Percentiles rank a stretch among this genome's conserved stretches.
Evolutionary conservation across 1,284 basidiomycete species (phyloP).

Genomic region (Ceratobasidium sp.): DNA sequence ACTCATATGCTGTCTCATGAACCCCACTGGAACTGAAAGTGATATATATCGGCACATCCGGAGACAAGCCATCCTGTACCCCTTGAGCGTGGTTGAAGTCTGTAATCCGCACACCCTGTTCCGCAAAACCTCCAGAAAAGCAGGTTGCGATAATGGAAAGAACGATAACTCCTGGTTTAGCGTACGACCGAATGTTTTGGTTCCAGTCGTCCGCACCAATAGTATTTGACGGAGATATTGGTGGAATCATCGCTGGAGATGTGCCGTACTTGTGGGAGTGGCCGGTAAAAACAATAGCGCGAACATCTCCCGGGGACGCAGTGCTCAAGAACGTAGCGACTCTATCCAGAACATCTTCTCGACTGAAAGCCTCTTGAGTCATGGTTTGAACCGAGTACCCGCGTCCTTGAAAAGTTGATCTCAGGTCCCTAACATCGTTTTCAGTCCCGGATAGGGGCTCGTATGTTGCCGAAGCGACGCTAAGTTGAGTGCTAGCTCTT

Average conservation of each 20-base stretch:
- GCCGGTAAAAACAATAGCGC: constrained; percentile 35
- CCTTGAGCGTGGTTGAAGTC: constrained; percentile 4
- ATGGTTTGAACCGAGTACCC: constrained; percentile 16
- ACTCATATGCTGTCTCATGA: constrained; percentile 21
- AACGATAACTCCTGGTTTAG: constrained; percentile 35
- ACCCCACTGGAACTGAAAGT: constrained; percentile 27
- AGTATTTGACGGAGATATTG: neutral
- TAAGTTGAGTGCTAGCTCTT: neutral
- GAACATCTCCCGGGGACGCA: constrained; percentile 29
- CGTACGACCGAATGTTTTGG: neutral
- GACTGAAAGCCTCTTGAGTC: neutral
- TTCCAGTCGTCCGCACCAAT: constrained; percentile 16
- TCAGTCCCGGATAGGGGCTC: neutral
- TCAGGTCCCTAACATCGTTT: constrained; percentile 16
- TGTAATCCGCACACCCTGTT: constrained; percentile 17
- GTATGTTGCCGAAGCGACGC: neutral
- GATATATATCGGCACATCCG: constrained; percentile 19
- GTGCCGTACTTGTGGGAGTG: neutral
- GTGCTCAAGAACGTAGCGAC: constrained; percentile 16
- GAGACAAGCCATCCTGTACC: neutral
- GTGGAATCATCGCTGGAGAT: neutral
- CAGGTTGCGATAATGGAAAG: constrained; percentile 35
- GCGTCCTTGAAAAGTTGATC: constrained; percentile 15
- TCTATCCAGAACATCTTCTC: neutral
- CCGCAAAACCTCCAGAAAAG: constrained; percentile 18